Evolutionary conservation across 495 filamentous ascomycete genomes (phyloP), one percentile per base, ranked within the genome.

Genomic region (Daldinia childiae): DNA sequence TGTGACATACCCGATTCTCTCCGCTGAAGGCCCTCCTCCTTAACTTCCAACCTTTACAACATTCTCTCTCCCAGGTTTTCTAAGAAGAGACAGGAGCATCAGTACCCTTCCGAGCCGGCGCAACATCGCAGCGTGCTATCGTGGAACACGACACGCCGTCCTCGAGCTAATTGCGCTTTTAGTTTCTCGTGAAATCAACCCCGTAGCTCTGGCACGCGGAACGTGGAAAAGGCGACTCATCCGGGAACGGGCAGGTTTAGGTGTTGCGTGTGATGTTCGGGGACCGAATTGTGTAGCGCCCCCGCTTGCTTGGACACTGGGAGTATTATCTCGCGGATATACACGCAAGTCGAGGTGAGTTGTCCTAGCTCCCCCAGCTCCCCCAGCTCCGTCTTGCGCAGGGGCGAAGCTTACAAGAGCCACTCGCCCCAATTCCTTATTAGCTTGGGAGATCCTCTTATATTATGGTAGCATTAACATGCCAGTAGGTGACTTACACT

Each of bases 241-340:
- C 79, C 79, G 79, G 82, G 77, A 80, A 76, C 76, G 72, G 76
- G 78, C 81, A 83, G 81, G 77, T 69, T 73, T 72, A 59, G 68
- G 74, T 79, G 77, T 80, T 79, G 79, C 82, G 79, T 83, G 81
- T 83, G 76, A 85, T 83, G 82, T 78, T 79, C 79, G 79, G 78
- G 78, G 74, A 69, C 77, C 76, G 74, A 80, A 79, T 74, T 79
- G 82, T 83, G 81, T 83, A 82, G 82, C 78, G 76, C 73, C 76
- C 68, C 74, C 68, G 77, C 79, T 78, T 82, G 79, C 79, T 69
- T 73, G 74, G 74, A 76, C 58, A 74, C 66, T 73, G 66, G 73
- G 73, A 76, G 69, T 69, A 68, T 66, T 76, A 34, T 68, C 74
- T 69, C 57, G 64, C 69, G 68, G 73, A 70, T 52, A 76, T 78